Base-by-base conservation (phyloP, 495 filamentous ascomycete species). In the Talaromyces nanjingensis region DNA sequence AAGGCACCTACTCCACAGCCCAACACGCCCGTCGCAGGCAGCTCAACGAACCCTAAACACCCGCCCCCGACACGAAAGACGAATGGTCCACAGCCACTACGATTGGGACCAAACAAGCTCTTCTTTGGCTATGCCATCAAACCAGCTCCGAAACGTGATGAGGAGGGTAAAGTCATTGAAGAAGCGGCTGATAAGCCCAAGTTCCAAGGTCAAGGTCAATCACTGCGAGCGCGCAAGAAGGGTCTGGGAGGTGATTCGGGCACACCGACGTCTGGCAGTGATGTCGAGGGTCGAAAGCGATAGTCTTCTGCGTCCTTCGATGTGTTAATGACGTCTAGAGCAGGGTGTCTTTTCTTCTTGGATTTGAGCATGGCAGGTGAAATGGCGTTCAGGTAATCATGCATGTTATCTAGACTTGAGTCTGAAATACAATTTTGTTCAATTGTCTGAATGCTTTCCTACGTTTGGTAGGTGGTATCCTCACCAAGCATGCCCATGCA, bases 61-160 rank as follows among this genome's bases (percentile, higher is more conserved):
- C 77, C 77, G 22, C 74, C 79, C 6, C 71, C 76, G 0, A 65
- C 66, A 0, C 74, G 86, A 45, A 76, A 83, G 55, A 87, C 77
- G 18, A 93, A 94, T 69, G 88, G 93, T 3, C 93, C 93, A 0
- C 89, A 93, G 69, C 94, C 94, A 2, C 80, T 98, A 8, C 84
- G 94, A 22, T 75, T 98, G 59, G 86, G 91, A 2, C 89, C 88
- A 0, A 93, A 93, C 63, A 93, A 97, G 70, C 79, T 98, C 6
- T 98, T 98, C 78, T 94, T 98, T 66, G 94, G 94, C 11, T 98
- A 98, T 69, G 87, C 94, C 65, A 82, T 97, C 72, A 93, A 89
- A 69, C 92, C 92, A 0, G 82, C 93, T 20, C 91, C 89, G 79
- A 91, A 91, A 49, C 87, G 87, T 22, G 90, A 86, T 29, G 90